These are phyloP conservation scores for Ustilago tritici DNA, from an alignment of 1,284 basidiomycete species.

Conservation along the genomic window DNA sequence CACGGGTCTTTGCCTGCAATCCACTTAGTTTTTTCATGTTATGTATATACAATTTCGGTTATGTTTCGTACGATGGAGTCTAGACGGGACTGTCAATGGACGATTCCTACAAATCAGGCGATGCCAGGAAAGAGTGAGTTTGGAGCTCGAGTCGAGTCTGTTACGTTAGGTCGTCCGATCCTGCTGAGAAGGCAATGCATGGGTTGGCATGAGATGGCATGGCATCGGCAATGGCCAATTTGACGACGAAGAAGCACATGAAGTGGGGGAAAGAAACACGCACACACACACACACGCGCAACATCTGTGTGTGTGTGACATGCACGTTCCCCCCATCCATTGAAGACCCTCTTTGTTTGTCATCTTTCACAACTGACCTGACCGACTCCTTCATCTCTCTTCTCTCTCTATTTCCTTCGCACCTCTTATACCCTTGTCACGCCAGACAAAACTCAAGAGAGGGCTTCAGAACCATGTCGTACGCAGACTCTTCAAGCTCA, in stretches of 20 bases:
- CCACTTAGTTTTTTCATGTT: too few species aligned
- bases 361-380: not conserved
- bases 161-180: conserved; percentile 8
- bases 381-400: not conserved
- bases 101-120: conserved; percentile 7
- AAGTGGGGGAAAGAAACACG: not conserved
- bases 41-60: too few species aligned
- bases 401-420: not conserved
- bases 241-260: not conserved
- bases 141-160: not conserved
- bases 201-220: not conserved
- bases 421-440: not conserved
- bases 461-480: conserved; percentile 17
- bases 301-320: not conserved
- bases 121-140: not conserved
- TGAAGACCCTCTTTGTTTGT: not conserved
- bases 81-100: not conserved
- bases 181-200: not conserved
- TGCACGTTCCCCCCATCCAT: not conserved
- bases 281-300: not conserved
- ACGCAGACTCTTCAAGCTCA: conserved; percentile 21
- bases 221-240: not conserved
- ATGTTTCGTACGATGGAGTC: too few species aligned
- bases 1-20: too few species aligned
- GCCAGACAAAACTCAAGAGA: not conserved